phyloP scores from a whole-genome alignment of 139 green algal species.

The Ettlia oleoabundans region DNA sequence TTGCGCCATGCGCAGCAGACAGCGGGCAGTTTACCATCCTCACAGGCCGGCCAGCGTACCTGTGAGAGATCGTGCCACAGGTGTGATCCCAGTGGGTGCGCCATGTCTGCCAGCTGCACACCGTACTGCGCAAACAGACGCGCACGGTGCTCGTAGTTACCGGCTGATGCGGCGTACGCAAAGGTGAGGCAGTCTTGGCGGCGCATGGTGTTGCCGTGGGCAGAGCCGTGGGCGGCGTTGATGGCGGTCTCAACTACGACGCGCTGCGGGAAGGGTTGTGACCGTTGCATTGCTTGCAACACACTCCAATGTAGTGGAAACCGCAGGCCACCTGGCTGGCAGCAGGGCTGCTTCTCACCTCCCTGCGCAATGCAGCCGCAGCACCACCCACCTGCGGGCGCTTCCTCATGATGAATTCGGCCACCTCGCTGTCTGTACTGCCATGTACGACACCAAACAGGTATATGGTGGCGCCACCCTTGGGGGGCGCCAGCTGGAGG shows the following conservation, averaged over 20 bases:
- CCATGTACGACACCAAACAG: constrained; percentile 50
- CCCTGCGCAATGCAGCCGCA: not conserved
- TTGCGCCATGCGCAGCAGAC: too few species aligned
- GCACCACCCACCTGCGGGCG: not conserved
- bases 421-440: constrained; percentile 21
- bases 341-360: not conserved
- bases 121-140: constrained; percentile 40
- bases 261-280: not conserved
- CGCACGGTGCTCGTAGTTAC: constrained; percentile 6
- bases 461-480: constrained; percentile 39
- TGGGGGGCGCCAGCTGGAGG: constrained; percentile 1
- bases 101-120: constrained; percentile 34
- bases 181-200: constrained; percentile 38
- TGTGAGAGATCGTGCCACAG: constrained; percentile 41
- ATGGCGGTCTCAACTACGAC: constrained; percentile 34
- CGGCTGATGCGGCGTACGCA: not conserved
- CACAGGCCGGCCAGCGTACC: too few species aligned
- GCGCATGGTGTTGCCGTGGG: constrained; percentile 8
- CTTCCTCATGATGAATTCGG: constrained; percentile 18
- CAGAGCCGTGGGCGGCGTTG: constrained; percentile 61
- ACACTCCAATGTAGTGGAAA: not conserved
- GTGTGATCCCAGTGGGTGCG: constrained; percentile 12
- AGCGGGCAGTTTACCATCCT: too few species aligned
- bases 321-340: too few species aligned
- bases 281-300: not conserved